phyloP scores from a whole-genome alignment of 2,329 filamentous ascomycete genomes.

The Pseudogymnoascus sp. region DNA sequence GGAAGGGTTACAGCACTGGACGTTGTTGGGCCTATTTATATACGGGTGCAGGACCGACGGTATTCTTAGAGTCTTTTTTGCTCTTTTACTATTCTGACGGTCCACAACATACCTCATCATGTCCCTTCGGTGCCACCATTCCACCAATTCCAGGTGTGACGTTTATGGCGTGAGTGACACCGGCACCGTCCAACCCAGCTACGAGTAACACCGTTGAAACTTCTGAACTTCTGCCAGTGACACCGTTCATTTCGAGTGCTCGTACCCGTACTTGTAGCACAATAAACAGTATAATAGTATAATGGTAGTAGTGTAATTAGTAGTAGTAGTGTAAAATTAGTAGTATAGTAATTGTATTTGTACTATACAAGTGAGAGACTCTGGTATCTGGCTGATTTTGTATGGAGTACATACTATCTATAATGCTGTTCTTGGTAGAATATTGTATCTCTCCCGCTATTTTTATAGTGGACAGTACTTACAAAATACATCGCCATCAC shows the following conservation, averaged over 20 bases:
- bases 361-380: neutral
- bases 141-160: neutral
- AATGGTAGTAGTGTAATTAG: neutral
- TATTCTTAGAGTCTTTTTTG: neutral
- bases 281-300: neutral
- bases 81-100: neutral
- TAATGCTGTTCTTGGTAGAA: neutral
- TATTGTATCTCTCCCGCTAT: neutral
- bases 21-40: neutral
- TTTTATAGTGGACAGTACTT: neutral
- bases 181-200: neutral
- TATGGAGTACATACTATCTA: neutral
- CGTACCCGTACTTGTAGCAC: neutral
- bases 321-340: neutral
- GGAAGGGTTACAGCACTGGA: conserved; percentile 1
- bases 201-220: neutral
- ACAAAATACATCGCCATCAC: neutral
- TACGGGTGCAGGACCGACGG: neutral
- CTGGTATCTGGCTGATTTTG: neutral
- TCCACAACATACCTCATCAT: neutral
- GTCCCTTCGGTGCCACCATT: neutral
- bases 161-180: neutral
- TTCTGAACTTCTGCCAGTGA: neutral
- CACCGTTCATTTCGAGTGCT: neutral
- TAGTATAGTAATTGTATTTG: neutral